phyloP scores from a whole-genome alignment of 768 basidiomycete species.

The Suillus decipiens region DNA sequence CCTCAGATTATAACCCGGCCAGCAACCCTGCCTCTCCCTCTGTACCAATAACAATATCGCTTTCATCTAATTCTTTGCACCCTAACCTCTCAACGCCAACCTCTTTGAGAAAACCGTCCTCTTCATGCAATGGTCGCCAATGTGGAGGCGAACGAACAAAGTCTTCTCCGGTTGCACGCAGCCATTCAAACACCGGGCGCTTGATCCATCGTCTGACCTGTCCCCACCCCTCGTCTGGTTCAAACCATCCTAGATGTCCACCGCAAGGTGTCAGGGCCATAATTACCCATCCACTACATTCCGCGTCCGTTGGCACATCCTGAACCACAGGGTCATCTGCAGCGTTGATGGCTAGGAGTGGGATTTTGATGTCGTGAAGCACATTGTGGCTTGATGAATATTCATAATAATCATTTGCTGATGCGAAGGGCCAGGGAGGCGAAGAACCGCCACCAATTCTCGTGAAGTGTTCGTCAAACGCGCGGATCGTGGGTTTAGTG shows the following conservation, averaged over 20 bases:
- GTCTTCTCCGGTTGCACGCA: slow-evolving; percentile 57
- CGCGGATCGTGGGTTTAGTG: slow-evolving; percentile 53
- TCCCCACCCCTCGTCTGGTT: slow-evolving; percentile 41
- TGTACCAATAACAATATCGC: slow-evolving; percentile 53
- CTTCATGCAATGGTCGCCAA: slow-evolving; percentile 42
- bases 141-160: slow-evolving; percentile 40
- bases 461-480: slow-evolving; percentile 66
- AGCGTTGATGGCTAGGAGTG: slow-evolving; percentile 75
- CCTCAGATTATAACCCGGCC: slow-evolving; percentile 51
- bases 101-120: slow-evolving; percentile 64
- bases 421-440: slow-evolving; percentile 51
- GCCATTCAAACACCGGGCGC: slow-evolving; percentile 74
- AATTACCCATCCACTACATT: slow-evolving; percentile 53
- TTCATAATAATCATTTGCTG: slow-evolving; percentile 48
- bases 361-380: slow-evolving; percentile 61
- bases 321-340: slow-evolving; percentile 77
- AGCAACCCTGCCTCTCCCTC: slow-evolving; percentile 56
- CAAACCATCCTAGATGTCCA: slow-evolving; percentile 86
- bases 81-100: slow-evolving; percentile 57
- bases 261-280: slow-evolving; percentile 65
- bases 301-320: slow-evolving; percentile 58
- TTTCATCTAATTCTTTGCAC: slow-evolving; percentile 57
- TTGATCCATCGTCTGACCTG: slow-evolving; percentile 59
- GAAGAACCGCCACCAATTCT: slow-evolving; percentile 69
- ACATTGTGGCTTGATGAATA: slow-evolving; percentile 63